A percentile compares a stretch with the other conserved stretches of the same genome.
phyloP scores from a whole-genome alignment of 1,284 basidiomycete genomes.

The Pascua sp. region DNA sequence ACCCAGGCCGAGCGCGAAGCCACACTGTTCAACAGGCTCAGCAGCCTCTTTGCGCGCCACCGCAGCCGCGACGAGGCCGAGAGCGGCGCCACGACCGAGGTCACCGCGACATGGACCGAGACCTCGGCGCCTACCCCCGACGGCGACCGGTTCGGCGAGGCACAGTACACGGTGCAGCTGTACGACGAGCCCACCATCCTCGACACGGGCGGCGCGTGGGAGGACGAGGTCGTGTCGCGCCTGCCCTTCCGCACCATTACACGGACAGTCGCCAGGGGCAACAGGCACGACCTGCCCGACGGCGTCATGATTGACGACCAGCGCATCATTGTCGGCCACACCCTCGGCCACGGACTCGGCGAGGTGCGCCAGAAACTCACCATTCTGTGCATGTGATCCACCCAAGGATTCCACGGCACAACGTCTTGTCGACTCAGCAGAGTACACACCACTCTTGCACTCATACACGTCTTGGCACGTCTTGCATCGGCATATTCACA shows the following conservation, averaged over 20 bases:
- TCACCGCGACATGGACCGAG: no score
- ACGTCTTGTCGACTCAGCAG: no score
- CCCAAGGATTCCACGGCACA: neutral
- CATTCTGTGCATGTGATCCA: constrained; percentile 32
- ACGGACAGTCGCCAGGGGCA: constrained; percentile 13
- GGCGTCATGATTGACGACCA: constrained; percentile 48
- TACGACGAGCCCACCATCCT: constrained; percentile 19
- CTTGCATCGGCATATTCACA: no score
- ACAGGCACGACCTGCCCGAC: constrained; percentile 18
- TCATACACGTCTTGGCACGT: no score
- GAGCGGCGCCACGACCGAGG: no score
- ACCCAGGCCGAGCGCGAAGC: no score
- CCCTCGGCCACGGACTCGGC: constrained; percentile 5
- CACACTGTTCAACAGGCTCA: no score
- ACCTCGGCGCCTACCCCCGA: no score
- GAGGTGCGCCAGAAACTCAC: constrained; percentile 30
- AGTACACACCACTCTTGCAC: no score
- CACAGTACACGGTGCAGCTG: constrained; percentile 1
- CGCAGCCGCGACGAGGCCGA: no score
- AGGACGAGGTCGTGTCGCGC: constrained; percentile 25
- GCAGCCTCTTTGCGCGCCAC: no score
- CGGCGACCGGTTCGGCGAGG: neutral
- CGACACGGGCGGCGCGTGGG: constrained; percentile 23
- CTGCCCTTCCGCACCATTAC: constrained; percentile 31
- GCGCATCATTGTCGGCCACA: constrained; percentile 26